Base-by-base conservation (phyloP, 345 rosid species). In the Eucalyptus pauciflora region DNA sequence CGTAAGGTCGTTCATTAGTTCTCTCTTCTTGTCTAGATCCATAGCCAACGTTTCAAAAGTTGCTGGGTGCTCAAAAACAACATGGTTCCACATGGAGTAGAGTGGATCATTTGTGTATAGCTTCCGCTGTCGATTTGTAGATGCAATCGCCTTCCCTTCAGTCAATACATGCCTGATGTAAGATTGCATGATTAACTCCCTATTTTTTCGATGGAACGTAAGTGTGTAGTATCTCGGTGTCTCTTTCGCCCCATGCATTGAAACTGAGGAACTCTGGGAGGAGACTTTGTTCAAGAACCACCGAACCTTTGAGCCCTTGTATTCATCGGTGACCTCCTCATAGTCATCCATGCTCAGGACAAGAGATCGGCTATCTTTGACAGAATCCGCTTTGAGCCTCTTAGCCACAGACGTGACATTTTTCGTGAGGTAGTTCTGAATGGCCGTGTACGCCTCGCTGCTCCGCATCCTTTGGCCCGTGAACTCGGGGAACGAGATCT, bases 21-120 rank as follows among this genome's bases (percentile, higher is more conserved):
- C 90, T 41, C 24, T 29, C 88, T 86, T 91, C 92, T 87, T 87
- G 86, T 64, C 50, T n/a, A 83, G 79, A 13, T 90, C 90, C 92
- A 90, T 22, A 6, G 90, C 92, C 46, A 91, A 56, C 15, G 92
- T 91, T 6, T 89, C 90, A 45, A 91, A 91, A 17, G 25, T 91
- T 20, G 92, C 90, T 0, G 92, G 92, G 86, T 91, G 92, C 90
- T 91, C 90, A 17, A 91, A 91, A 20, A 87, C 79, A 16, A 89
- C 90, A n/a, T 89, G 90, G 86, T 67, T 91, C 92, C 92, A 91
- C 88, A 5, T 69, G 54, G 50, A 7, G 43, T 76, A 15, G 86
- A 31, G 48, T 3, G 80, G 88, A 64, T 69, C 87, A 58, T 89
- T 86, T 52, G 76, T 52, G 79, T 86, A 89, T 45, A 89, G 88